Conservation (phyloP, 2,329 filamentous ascomycete species). For the Mariannaea sp. region DNA sequence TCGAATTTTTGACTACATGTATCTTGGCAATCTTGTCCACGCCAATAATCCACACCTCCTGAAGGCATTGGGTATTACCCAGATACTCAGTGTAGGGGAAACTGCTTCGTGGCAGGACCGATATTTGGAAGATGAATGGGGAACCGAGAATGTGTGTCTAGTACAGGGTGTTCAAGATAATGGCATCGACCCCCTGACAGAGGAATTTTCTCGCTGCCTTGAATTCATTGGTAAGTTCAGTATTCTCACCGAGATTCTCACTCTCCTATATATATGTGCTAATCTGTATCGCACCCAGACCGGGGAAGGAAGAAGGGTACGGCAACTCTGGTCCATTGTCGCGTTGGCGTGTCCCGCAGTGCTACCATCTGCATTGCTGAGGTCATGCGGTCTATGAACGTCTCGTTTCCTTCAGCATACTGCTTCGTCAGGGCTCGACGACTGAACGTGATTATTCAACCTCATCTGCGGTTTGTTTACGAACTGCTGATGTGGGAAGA, state of each 20-base stretch:
- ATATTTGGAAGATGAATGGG: conserved; percentile 70
- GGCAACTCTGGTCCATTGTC: conserved; percentile 92
- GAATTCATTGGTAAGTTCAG: conserved; percentile 89
- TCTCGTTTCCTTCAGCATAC: conserved; percentile 91
- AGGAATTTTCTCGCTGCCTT: conserved; percentile 83
- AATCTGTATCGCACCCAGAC: no score
- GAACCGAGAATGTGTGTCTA: conserved; percentile 75
- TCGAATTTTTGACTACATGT: conserved; percentile 90
- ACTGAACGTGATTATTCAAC: conserved; percentile 97
- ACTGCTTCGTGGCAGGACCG: conserved; percentile 78
- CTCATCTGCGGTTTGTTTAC: conserved; percentile 91
- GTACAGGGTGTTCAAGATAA: conserved; percentile 94
- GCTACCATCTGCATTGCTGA: conserved; percentile 99
- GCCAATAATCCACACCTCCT: conserved; percentile 92
- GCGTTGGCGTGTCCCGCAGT: conserved; percentile 92
- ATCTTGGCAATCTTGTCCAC: conserved; percentile 89
- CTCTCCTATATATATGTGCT: no score
- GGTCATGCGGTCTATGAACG: conserved; percentile 80
- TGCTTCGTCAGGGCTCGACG: conserved; percentile 92
- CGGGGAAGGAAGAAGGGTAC: conserved; percentile 76
- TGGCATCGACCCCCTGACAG: conserved; percentile 87
- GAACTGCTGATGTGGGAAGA: conserved; percentile 98
- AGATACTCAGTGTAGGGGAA: conserved; percentile 92
- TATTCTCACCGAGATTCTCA: no score
- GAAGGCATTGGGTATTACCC: conserved; percentile 77